Base-by-base conservation (phyloP, 1,284 basidiomycete genomes). In the Melampsora larici-populina region DNA sequence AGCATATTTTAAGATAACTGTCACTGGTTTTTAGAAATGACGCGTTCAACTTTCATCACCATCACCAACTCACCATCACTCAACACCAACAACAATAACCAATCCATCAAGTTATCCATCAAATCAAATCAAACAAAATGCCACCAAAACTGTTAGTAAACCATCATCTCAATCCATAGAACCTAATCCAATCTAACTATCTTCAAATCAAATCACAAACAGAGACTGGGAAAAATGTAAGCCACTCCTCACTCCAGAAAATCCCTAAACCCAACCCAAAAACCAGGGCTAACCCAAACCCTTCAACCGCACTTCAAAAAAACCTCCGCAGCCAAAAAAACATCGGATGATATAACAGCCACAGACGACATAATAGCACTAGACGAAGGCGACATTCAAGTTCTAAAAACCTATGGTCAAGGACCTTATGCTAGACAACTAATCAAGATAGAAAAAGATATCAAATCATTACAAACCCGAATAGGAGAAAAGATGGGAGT, bases 321-420 rank as follows among this genome's bases (percentile, higher is more conserved):
- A n/a, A n/a, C n/a, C n/a, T n/a, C n/a, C n/a, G n/a, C 24, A 77
- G 74, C 74, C n/a, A 77, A 77, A 48, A 77, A 77, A 48, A 77
- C 74, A 36, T 77, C 74, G 51, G 74, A 77, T 46, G 74, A 77
- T 64, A 77, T 77, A 40, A 58, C 74, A 49, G 67, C 66, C 0
- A 77, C 74, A 18, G 74, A 77, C 64, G 74, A 77, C 51, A 79
- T 75, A 70, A 55, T 82, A 91, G 96, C 92, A 70, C 90, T 99
- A 80, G 97, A 98, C 83, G 97, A 98, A 83, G 95, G 93, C 79
- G 97, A 99, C 84, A 99, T 99, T 78, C 96, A 99, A 85, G 96
- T 99, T 79, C 89, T 99, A 81, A 97, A 98, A 87, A 99, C 97
- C 79, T 99, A 99, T 84, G 96, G 97, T 69, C 96, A 98, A 91